Evolutionary conservation across 179 eudicot genomes (phyloP), one percentile per base, ranked within the genome.

Genomic region (Silene coronaria): DNA sequence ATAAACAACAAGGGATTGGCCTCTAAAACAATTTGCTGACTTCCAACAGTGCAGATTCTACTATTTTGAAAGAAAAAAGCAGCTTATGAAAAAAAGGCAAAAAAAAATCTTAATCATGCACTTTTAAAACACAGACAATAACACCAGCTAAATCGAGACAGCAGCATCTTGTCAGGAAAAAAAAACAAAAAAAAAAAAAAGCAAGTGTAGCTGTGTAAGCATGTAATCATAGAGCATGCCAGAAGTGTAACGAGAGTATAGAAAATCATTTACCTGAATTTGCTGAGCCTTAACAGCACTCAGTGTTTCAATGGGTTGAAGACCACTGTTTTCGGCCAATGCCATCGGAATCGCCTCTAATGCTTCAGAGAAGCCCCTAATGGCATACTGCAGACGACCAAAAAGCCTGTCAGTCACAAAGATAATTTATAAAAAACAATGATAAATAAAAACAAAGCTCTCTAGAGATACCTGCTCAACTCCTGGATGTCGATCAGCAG

Each of bases 241-340:
- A 51, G 32, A 46, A 16, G 16, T 13, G 23, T 21, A 19, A 24
- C 7, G 57, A 1, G 16, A 64, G 14, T 11, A 22, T 62, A 3
- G 67, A 16, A 32, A 68, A 23, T 27, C 70, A 71, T 38, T 67
- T 82, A 94, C 98, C 99, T 95, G 91, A 62, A 91, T 77, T 77
- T 95, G 99, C 85, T 89, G 99, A 75, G 93, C 82, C 79, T 91
- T 95, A 34, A 92, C 96, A 4, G 97, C 99, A 80, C 97, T 87
- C 38, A 95, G 78, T 70, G 99, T 95, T 82, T 92, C 97, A 46
- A 95, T 92, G 53, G 97, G 97, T 73, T 89, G 96, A 70, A 95
- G 97, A 75, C 97, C 99, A 76, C 99, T 93, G 76, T 95, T 95
- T 70, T 95, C 99, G 0, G 97, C 97, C 63, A 95, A 92, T 16